Conservation (phyloP, 345 rosid genomes). For the Crucihimalaya himalaica region DNA sequence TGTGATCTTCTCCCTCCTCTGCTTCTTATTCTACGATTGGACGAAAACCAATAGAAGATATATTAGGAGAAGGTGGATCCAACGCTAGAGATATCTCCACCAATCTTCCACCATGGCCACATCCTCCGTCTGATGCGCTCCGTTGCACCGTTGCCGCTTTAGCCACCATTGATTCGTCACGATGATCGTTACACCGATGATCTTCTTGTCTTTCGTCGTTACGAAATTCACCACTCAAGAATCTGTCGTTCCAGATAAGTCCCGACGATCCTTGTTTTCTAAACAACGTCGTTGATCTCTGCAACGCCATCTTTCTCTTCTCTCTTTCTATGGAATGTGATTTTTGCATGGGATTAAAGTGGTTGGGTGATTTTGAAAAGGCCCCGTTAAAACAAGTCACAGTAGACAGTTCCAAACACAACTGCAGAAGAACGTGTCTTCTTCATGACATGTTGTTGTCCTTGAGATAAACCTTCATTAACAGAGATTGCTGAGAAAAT, state of each 20-base stretch:
- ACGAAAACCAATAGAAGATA: slow-evolving; percentile 43
- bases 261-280: slow-evolving; percentile 93
- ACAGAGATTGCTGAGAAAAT: slow-evolving; percentile 22
- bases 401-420: slow-evolving; percentile 85
- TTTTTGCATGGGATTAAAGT: slow-evolving; percentile 65
- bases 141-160: slow-evolving; percentile 29
- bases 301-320: slow-evolving; percentile 42
- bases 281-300: slow-evolving; percentile 72
- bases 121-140: slow-evolving; percentile 44
- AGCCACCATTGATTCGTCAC: slow-evolving; percentile 22
- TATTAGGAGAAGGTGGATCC: slow-evolving; percentile 74
- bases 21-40: slow-evolving; percentile 39
- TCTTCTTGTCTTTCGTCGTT: slow-evolving; percentile 39
- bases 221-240: slow-evolving; percentile 49
- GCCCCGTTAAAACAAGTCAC: slow-evolving; percentile 71
- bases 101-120: slow-evolving; percentile 21
- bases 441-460: slow-evolving; percentile 34
- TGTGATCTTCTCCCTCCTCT: slow-evolving; percentile 28
- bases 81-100: slow-evolving; percentile 38
- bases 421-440: slow-evolving; percentile 56
- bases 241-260: slow-evolving; percentile 70
- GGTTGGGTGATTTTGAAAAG: slow-evolving; percentile 52
- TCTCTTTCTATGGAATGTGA: slow-evolving; percentile 20
- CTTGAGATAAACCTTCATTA: slow-evolving; percentile 12
- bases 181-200: slow-evolving; percentile 35